A percentile compares a stretch with the other conserved stretches of the same genome.
These are phyloP conservation scores for Nakataea oryzae DNA, from an alignment of 2,329 filamentous ascomycete genomes.

Conservation along the genomic window DNA sequence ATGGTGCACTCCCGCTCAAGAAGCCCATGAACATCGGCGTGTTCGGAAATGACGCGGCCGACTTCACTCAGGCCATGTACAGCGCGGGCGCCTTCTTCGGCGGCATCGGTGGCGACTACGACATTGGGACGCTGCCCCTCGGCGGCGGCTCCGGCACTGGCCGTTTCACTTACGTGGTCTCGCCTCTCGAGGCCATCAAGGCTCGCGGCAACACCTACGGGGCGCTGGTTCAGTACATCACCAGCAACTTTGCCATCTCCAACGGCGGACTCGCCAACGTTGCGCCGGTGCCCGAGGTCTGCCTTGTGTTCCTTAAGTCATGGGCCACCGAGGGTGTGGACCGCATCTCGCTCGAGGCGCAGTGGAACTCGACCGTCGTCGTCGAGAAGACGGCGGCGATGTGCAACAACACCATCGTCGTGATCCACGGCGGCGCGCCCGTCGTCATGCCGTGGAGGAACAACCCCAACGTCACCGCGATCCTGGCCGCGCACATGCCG, in stretches of 20 bases:
- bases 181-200: conserved; percentile 50
- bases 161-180: conserved; percentile 70
- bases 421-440: conserved; percentile 46
- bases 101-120: conserved; percentile 43
- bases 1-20: conserved; percentile 37
- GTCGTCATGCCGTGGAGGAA: conserved; percentile 51
- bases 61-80: conserved; percentile 44
- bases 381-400: conserved; percentile 20
- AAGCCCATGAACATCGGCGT: conserved; percentile 46
- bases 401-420: conserved; percentile 40
- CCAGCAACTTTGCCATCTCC: conserved; percentile 35
- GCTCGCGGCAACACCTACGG: conserved; percentile 43
- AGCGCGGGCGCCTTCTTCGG: conserved; percentile 64
- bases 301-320: conserved; percentile 54
- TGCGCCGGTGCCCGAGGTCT: conserved; percentile 40
- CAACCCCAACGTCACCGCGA: conserved; percentile 41
- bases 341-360: conserved; percentile 51
- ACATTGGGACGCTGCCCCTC: conserved; percentile 69
- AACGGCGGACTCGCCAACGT: background rate
- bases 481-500: conserved; percentile 42
- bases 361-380: conserved; percentile 41
- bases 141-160: conserved; percentile 85
- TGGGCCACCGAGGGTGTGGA: conserved; percentile 64
- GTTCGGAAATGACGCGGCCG: conserved; percentile 62
- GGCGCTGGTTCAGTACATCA: conserved; percentile 40